Percentiles rank a stretch among this genome's conserved stretches.
Evolutionary conservation across 164 flowering plant species (phyloP).

Genomic region (Berberis thunbergii): DNA sequence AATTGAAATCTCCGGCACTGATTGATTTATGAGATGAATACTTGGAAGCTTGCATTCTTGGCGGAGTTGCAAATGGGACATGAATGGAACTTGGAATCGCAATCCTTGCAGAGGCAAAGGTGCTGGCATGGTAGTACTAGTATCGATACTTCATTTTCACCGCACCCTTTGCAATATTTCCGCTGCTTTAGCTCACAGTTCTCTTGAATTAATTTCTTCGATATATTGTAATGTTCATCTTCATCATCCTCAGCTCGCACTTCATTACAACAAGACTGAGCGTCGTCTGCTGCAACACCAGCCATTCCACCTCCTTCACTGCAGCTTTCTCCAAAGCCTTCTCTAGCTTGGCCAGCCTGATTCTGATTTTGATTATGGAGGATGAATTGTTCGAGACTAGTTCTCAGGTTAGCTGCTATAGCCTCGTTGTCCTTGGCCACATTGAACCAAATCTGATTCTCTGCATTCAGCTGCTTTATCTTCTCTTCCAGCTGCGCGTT

Average conservation of each 20-base stretch:
- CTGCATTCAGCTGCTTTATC: conserved; percentile 23
- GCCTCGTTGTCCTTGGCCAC: conserved; percentile 26
- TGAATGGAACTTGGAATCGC: conserved; percentile 14
- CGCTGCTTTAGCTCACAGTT: conserved; percentile 8
- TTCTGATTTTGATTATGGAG: conserved; percentile 7
- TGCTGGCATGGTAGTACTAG: conserved; percentile 28
- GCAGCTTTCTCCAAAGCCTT: conserved; percentile 29
- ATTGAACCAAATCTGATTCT: conserved; percentile 29
- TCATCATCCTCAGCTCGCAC: too few species aligned
- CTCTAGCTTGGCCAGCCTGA: conserved; percentile 9
- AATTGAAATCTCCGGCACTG: too few species aligned
- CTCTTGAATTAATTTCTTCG: conserved; percentile 1
- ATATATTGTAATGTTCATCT: too few species aligned
- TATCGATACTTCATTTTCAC: conserved; percentile 19
- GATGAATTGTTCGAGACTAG: conserved; percentile 21
- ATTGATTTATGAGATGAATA: conserved; percentile 17
- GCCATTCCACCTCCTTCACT: conserved; percentile 1
- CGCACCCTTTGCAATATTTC: conserved; percentile 19
- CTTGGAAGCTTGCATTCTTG: conserved; percentile 24
- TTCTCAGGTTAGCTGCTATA: conserved; percentile 15
- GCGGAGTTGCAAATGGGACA: conserved; percentile 25
- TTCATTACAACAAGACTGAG: conserved; percentile 11
- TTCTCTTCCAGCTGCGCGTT: conserved; percentile 27
- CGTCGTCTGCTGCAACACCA: conserved; percentile 9
- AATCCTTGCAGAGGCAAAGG: conserved; percentile 28